These are phyloP conservation scores for Colletotrichum sp. DNA, from an alignment of 2,329 filamentous ascomycete species.

Conservation along the genomic window DNA sequence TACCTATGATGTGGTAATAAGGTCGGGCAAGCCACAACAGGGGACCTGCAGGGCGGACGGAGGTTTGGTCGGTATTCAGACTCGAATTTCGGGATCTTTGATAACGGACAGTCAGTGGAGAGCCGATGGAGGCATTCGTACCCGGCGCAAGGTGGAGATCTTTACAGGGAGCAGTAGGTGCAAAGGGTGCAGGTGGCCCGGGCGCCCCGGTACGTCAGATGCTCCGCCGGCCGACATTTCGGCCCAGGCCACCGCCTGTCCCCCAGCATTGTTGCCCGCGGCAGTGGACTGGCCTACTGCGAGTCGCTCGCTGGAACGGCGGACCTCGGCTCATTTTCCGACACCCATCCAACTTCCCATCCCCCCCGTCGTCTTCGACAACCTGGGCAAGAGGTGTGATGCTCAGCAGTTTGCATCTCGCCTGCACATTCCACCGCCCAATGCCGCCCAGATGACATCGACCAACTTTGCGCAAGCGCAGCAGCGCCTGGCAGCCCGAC, in stretches of 20 bases:
- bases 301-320: not conserved
- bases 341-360: not conserved
- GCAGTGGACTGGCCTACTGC: not conserved
- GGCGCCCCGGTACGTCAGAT: conserved; percentile 15
- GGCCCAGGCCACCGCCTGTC: not conserved
- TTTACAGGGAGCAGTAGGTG: not conserved
- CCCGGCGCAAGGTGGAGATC: not conserved
- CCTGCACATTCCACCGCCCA: conserved; percentile 11
- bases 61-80: not conserved
- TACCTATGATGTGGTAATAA: not conserved
- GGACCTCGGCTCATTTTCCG: conserved; percentile 12
- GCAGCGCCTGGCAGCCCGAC: conserved; percentile 82
- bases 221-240: conserved; percentile 9
- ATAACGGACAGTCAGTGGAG: not conserved
- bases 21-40: not conserved
- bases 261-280: not conserved
- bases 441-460: conserved; percentile 51
- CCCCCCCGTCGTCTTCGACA: not conserved
- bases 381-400: conserved; percentile 7
- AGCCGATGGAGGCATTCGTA: not conserved
- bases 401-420: conserved; percentile 3
- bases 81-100: not conserved
- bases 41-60: not conserved
- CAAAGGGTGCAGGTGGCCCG: not conserved
- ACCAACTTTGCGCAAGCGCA: conserved; percentile 87